Evolutionary conservation across 208 protist genomes (phyloP).

Genomic region (Leishmania tropica): DNA sequence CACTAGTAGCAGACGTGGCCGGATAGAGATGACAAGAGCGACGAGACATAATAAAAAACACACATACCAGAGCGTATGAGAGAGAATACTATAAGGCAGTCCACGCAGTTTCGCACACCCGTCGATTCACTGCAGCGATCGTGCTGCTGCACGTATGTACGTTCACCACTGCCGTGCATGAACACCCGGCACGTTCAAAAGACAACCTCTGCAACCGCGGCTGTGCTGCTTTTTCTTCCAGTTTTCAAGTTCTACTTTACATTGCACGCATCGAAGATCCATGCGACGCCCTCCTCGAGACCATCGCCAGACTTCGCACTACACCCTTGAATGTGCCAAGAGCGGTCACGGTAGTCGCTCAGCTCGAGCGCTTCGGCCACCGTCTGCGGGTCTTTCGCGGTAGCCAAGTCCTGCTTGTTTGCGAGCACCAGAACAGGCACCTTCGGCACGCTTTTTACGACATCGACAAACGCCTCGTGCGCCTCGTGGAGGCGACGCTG

Average conservation of each 20-base stretch:
- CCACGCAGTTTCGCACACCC: not conserved
- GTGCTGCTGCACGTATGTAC: not conserved
- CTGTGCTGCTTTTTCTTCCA: too few species aligned
- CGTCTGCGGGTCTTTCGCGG: constrained; percentile 76
- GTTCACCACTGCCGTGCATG: not conserved
- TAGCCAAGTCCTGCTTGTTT: constrained; percentile 99
- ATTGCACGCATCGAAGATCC: constrained; percentile 86
- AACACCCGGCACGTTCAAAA: not conserved
- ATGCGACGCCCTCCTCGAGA: constrained; percentile 92
- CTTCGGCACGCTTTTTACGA: constrained; percentile 95
- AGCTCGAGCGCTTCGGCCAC: constrained; percentile 86
- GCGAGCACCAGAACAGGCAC: constrained; percentile 99
- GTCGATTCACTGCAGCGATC: not conserved
- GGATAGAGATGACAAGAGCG: not conserved
- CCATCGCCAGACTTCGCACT: constrained; percentile 95
- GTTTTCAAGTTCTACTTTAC: not conserved
- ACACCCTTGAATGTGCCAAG: constrained; percentile 97
- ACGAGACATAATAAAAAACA: not conserved
- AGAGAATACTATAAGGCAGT: not conserved
- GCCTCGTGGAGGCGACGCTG: constrained; percentile 90
- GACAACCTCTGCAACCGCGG: not conserved
- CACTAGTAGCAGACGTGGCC: not conserved
- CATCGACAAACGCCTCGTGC: constrained; percentile 90
- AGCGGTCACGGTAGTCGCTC: constrained; percentile 89
- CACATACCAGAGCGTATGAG: not conserved